Percentiles rank a stretch among this genome's conserved stretches.
phyloP scores from a whole-genome alignment of 352 stramenopile genomes.

The Thalassiosira livingstoniorum region DNA sequence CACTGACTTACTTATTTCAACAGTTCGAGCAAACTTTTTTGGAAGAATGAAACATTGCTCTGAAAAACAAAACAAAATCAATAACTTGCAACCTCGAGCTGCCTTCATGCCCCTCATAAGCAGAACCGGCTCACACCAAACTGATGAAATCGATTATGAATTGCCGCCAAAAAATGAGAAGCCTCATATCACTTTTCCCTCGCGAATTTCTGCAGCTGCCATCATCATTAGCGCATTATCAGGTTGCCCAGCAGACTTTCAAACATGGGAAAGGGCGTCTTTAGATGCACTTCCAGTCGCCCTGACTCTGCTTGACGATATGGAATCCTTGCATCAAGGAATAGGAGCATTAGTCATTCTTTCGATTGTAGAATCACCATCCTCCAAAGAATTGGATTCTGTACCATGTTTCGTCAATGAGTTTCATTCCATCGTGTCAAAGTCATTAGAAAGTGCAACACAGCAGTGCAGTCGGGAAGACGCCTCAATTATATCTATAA shows the following conservation, averaged over 20 bases:
- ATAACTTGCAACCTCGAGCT: slow-evolving; percentile 15
- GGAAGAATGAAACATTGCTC: slow-evolving; percentile 28
- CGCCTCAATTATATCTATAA: slow-evolving; percentile 26
- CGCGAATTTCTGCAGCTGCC: slow-evolving; percentile 32
- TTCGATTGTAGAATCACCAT: slow-evolving; percentile 30
- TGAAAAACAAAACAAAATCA: background rate
- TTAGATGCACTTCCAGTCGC: slow-evolving; percentile 44
- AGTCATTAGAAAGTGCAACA: slow-evolving; percentile 41
- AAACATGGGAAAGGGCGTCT: slow-evolving; percentile 21
- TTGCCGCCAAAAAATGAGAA: slow-evolving; percentile 21
- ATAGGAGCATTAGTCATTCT: slow-evolving; percentile 42
- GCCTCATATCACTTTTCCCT: slow-evolving; percentile 29
- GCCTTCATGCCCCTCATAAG: slow-evolving; percentile 45
- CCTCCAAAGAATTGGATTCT: slow-evolving; percentile 1
- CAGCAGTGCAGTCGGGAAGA: slow-evolving; percentile 32
- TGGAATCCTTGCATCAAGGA: slow-evolving; percentile 33
- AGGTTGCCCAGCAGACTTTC: slow-evolving; percentile 3
- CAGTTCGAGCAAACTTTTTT: slow-evolving; percentile 66
- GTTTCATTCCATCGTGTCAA: slow-evolving; percentile 26
- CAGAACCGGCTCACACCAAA: slow-evolving; percentile 18
- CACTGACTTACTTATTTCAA: slow-evolving; percentile 37
- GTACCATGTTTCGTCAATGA: slow-evolving; percentile 36
- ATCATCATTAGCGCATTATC: slow-evolving; percentile 36
- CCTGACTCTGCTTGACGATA: slow-evolving; percentile 50
- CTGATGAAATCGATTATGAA: slow-evolving; percentile 20